A percentile compares a stretch with the other conserved stretches of the same genome.
phyloP scores from a whole-genome alignment of 78 protist genomes.

The Dictyostelium capitatum region DNA sequence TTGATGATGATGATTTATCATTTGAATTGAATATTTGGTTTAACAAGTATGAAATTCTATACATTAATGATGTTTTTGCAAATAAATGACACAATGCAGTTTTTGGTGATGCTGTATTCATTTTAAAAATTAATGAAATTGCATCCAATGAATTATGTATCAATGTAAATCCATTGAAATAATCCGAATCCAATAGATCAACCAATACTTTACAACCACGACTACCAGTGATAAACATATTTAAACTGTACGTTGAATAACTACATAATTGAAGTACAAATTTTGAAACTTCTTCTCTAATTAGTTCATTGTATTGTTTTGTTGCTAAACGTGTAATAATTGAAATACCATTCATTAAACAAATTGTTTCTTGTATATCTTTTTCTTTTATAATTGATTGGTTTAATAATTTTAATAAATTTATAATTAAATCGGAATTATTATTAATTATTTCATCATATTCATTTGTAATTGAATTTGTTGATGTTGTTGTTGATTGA shows the following conservation, averaged over 20 bases:
- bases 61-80: slow-evolving; percentile 39
- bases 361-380: slow-evolving; percentile 45
- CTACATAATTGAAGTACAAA: slow-evolving; percentile 47
- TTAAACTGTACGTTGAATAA: slow-evolving; percentile 31
- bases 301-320: slow-evolving; percentile 2
- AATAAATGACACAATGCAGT: slow-evolving; percentile 74
- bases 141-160: slow-evolving; percentile 72
- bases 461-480: background rate
- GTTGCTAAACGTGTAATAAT: slow-evolving; percentile 46
- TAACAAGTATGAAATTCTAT: slow-evolving; percentile 25
- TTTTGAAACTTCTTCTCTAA: slow-evolving; percentile 55
- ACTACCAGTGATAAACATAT: slow-evolving; percentile 73
- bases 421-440: background rate
- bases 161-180: slow-evolving; percentile 49
- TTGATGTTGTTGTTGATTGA: background rate
- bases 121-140: slow-evolving; percentile 53
- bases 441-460: background rate
- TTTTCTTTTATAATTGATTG: slow-evolving; percentile 9
- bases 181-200: slow-evolving; percentile 68
- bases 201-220: slow-evolving; percentile 72
- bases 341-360: slow-evolving; percentile 71
- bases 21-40: slow-evolving; percentile 54
- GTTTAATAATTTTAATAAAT: slow-evolving; percentile 33
- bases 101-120: slow-evolving; percentile 43
- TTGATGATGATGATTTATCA: background rate